Evolutionary conservation across 75 land plant species (phyloP).

Genomic region (Cupressus sempervirens): DNA sequence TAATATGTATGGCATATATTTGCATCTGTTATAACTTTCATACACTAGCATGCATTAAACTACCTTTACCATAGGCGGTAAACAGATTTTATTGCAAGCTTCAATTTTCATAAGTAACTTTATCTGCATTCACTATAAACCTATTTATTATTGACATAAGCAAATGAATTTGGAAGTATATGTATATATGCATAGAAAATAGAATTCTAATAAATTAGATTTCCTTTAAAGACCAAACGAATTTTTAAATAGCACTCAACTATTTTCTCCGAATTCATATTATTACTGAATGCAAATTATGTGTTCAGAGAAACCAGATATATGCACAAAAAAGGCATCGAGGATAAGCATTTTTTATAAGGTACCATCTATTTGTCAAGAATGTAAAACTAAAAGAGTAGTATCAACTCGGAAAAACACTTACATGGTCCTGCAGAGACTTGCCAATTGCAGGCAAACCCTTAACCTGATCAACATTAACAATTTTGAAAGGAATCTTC

Average conservation of each 20-base stretch:
- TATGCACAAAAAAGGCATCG: background rate
- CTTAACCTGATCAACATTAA: conserved; percentile 85
- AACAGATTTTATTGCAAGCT: background rate
- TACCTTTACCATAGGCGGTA: too few species aligned
- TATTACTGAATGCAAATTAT: background rate
- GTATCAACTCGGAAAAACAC: conserved; percentile 10
- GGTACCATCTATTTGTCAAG: background rate
- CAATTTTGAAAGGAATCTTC: conserved; percentile 87
- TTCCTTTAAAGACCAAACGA: background rate
- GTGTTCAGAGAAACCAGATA: background rate
- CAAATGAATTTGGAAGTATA: background rate
- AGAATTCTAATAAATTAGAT: background rate
- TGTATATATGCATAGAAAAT: background rate
- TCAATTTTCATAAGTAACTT: background rate
- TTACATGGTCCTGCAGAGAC: conserved; percentile 89
- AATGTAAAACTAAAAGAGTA: background rate
- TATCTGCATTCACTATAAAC: background rate
- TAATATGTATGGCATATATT: too few species aligned
- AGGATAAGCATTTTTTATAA: background rate
- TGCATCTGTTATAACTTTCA: too few species aligned
- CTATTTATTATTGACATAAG: background rate
- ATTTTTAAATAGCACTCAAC: background rate
- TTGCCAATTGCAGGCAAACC: conserved; percentile 86
- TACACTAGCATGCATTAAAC: too few species aligned
- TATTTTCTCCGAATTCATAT: background rate